These are phyloP conservation scores for Lecanosticta acicola DNA, from an alignment of 2,329 filamentous ascomycete species.

Conservation along the genomic window DNA sequence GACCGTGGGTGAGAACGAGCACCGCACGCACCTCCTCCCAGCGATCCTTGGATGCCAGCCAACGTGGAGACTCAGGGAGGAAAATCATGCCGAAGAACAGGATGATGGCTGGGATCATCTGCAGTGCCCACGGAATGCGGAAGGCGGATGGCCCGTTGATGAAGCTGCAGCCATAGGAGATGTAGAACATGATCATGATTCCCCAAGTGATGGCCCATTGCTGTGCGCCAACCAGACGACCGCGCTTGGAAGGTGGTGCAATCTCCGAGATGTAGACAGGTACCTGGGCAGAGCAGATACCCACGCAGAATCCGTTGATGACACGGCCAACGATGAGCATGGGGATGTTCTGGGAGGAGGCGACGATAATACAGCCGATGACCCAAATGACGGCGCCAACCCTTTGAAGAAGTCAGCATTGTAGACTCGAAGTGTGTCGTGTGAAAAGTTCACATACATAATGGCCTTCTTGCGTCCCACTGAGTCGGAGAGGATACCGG, in stretches of 20 bases:
- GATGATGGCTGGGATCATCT: constrained; percentile 45
- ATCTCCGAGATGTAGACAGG: constrained; percentile 65
- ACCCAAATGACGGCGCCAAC: constrained; percentile 40
- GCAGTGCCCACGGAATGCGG: constrained; percentile 47
- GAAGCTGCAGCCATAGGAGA: constrained; percentile 53
- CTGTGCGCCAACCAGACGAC: constrained; percentile 64
- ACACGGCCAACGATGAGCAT: constrained; percentile 68
- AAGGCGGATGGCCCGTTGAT: constrained; percentile 53
- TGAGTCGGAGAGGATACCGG: constrained; percentile 54
- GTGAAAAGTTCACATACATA: too few species aligned
- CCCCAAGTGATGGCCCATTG: constrained; percentile 64
- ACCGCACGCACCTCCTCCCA: constrained; percentile 43
- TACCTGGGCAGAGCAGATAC: constrained; percentile 65
- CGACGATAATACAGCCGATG: constrained; percentile 58
- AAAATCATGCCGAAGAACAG: constrained; percentile 46
- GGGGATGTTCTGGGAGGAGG: constrained; percentile 57
- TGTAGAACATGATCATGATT: constrained; percentile 13
- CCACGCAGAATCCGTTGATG: constrained; percentile 67
- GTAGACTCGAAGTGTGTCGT: too few species aligned
- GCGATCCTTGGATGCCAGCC: constrained; percentile 42
- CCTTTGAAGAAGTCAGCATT: too few species aligned
- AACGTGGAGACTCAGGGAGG: constrained; percentile 61
- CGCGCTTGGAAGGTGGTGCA: constrained; percentile 53
- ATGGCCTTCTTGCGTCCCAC: constrained; percentile 52
- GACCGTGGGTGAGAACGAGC: constrained; percentile 40